A percentile compares a stretch with the other conserved stretches of the same genome.
These are phyloP conservation scores for Hypoxylon rubiginosum DNA, from an alignment of 2,329 filamentous ascomycete species.

Conservation along the genomic window DNA sequence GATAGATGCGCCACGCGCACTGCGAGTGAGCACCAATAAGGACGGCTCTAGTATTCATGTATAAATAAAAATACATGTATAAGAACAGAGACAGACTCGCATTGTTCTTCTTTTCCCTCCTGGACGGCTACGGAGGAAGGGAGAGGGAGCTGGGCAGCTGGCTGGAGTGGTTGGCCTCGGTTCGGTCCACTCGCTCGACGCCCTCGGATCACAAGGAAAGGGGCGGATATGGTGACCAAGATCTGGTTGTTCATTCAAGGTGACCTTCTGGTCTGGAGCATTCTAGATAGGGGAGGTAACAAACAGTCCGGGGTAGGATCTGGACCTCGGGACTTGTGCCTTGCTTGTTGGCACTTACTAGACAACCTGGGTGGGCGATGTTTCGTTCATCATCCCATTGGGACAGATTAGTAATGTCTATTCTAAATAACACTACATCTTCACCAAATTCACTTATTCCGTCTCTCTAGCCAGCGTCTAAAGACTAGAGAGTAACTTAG, in stretches of 20 bases:
- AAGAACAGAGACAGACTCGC: constrained; percentile 48
- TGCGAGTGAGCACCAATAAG: constrained; percentile 44
- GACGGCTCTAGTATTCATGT: constrained; percentile 40
- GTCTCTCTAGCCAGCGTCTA: neutral
- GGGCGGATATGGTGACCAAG: constrained; percentile 26
- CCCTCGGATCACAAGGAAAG: constrained; percentile 23
- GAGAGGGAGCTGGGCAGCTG: constrained; percentile 37
- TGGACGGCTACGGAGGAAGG: constrained; percentile 38
- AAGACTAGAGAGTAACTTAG: neutral
- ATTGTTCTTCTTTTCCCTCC: constrained; percentile 26
- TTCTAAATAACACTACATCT: constrained; percentile 30
- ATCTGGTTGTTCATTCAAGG: constrained; percentile 29
- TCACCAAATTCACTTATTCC: neutral
- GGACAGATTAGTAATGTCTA: constrained; percentile 26
- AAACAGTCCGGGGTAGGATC: constrained; percentile 8
- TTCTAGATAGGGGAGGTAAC: constrained; percentile 27
- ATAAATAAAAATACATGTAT: constrained; percentile 44
- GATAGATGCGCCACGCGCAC: constrained; percentile 48
- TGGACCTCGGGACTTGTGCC: constrained; percentile 17
- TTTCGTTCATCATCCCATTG: constrained; percentile 13
- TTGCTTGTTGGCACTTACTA: constrained; percentile 25
- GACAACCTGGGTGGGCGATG: constrained; percentile 12
- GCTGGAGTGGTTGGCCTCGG: constrained; percentile 20
- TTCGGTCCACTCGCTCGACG: constrained; percentile 36
- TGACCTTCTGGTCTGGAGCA: constrained; percentile 27